Conservation (phyloP, 2,329 filamentous ascomycete genomes). For the Passalora sequoiae region DNA sequence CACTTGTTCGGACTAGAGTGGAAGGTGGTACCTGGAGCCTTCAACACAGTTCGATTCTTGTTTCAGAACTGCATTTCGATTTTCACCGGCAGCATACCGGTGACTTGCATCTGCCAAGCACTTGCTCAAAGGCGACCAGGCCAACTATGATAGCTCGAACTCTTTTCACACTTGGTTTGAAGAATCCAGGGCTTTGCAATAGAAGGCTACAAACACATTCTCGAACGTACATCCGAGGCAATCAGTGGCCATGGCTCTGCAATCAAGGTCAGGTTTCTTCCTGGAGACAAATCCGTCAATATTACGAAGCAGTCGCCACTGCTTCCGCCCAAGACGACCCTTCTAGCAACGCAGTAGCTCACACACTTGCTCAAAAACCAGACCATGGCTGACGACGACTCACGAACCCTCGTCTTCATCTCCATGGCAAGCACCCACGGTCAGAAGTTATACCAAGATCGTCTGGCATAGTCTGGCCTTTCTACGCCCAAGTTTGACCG, state of each 20-base stretch:
- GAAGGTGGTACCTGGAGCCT: no score
- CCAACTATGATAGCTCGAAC: no score
- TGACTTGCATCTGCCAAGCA: no score
- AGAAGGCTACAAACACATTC: no score
- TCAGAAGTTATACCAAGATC: conserved; percentile 4
- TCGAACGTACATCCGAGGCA: neutral
- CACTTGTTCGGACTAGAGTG: no score
- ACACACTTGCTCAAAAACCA: conserved; percentile 5
- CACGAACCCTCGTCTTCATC: conserved; percentile 3
- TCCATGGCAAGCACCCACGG: conserved; percentile 7
- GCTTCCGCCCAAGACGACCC: conserved; percentile 2
- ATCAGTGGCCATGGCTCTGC: conserved; percentile 2
- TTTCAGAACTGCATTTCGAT: no score
- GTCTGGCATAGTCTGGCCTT: conserved; percentile 34
- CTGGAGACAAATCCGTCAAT: conserved; percentile 4
- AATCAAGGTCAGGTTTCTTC: neutral
- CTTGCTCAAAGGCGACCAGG: no score
- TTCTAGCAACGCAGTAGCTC: conserved; percentile 6
- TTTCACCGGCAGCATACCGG: no score
- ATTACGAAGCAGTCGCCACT: conserved; percentile 1
- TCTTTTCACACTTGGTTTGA: no score
- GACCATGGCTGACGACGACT: neutral
- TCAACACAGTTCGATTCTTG: no score
- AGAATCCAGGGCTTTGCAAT: no score
- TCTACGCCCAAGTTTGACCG: conserved; percentile 41